Evolutionary conservation across 257 asterid species (phyloP).

Genomic region (Fraxinus cuspidata): DNA sequence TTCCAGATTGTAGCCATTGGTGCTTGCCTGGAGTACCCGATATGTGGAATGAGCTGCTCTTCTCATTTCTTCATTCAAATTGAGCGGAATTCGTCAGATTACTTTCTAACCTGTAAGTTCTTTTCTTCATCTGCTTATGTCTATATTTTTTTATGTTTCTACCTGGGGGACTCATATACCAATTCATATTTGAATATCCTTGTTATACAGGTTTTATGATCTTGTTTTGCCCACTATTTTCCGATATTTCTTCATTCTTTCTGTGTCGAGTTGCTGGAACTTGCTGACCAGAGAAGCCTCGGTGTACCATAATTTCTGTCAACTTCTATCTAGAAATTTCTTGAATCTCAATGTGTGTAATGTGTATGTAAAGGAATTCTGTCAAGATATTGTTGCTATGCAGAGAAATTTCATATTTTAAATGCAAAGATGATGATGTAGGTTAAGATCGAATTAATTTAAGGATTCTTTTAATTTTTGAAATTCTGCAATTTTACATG

Average conservation of each 20-base stretch:
- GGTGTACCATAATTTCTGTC: not conserved
- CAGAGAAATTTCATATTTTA: not conserved
- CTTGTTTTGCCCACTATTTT: slow-evolving; percentile 6
- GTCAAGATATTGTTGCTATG: not conserved
- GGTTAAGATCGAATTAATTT: not conserved
- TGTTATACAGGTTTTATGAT: not conserved
- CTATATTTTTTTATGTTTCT: not conserved
- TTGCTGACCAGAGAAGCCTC: slow-evolving; percentile 16
- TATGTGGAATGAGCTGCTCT: slow-evolving; percentile 80
- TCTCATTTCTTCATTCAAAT: slow-evolving; percentile 44
- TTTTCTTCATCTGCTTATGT: not conserved
- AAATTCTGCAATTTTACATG: not conserved
- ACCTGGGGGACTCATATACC: not conserved
- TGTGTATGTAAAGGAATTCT: slow-evolving; percentile 1
- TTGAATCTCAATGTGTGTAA: slow-evolving; percentile 13
- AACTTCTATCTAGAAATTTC: slow-evolving; percentile 1
- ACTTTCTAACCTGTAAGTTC: slow-evolving; percentile 31
- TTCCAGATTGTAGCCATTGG: slow-evolving; percentile 97
- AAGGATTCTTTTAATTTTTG: slow-evolving; percentile 5
- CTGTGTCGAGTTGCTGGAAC: slow-evolving; percentile 24
- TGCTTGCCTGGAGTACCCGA: slow-evolving; percentile 96
- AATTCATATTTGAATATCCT: not conserved
- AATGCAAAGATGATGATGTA: not conserved
- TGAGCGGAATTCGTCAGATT: slow-evolving; percentile 7
- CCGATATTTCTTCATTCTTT: slow-evolving; percentile 27